These are phyloP conservation scores for Ganoderma lucidum DNA, from an alignment of 1,284 basidiomycete species.

Conservation along the genomic window DNA sequence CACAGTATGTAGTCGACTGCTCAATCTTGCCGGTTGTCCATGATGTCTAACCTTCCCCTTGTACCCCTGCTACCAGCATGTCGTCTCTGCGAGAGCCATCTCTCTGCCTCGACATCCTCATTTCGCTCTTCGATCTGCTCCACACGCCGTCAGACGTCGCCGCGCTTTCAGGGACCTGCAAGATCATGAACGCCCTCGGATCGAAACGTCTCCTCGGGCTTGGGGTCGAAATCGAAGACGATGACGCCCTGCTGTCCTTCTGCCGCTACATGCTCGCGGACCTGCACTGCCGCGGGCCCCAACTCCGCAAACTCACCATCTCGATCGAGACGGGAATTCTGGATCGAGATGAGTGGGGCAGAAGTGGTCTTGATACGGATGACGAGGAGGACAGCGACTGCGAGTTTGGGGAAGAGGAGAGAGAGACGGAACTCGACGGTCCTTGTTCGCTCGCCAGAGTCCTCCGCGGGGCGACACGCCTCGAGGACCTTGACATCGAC, in stretches of 20 bases:
- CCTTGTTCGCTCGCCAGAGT: background rate
- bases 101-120: background rate
- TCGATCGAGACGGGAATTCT: background rate
- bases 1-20: background rate
- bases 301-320: background rate
- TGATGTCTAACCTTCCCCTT: background rate
- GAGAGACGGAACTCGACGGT: no score
- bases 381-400: background rate
- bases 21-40: background rate
- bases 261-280: background rate
- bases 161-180: background rate
- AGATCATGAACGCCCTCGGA: background rate
- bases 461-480: background rate
- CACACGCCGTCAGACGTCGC: background rate
- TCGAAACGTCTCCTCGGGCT: background rate
- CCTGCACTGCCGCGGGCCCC: background rate
- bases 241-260: background rate
- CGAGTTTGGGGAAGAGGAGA: background rate
- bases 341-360: background rate
- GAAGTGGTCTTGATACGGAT: background rate
- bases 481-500: background rate
- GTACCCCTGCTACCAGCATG: background rate
- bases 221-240: background rate
- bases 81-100: background rate
- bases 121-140: constrained; percentile 2